Percentiles rank a stretch among this genome's conserved stretches.
These are phyloP conservation scores for Acer yangbiense DNA, from an alignment of 345 rosid species.

Conservation along the genomic window DNA sequence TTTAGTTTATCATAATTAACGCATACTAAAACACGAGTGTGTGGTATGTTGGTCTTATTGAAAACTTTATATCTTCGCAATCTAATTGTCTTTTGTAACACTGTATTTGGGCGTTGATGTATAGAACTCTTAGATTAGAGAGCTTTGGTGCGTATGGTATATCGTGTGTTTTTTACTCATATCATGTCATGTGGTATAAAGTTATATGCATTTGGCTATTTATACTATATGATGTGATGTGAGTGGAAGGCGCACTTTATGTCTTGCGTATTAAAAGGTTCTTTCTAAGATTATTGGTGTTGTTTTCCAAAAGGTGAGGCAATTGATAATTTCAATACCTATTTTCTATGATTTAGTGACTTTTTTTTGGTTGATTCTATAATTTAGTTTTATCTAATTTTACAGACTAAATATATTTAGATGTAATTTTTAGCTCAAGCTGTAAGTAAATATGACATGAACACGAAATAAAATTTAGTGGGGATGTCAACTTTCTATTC, in stretches of 20 bases:
- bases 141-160: not conserved
- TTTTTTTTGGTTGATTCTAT: too few relatives aligned
- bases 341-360: not conserved
- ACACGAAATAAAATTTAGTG: too few relatives aligned
- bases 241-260: not conserved
- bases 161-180: not conserved
- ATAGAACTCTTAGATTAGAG: not conserved
- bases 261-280: too few relatives aligned
- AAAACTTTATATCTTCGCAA: not conserved
- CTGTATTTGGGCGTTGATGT: too few relatives aligned
- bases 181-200: not conserved
- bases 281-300: not conserved
- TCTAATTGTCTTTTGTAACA: not conserved
- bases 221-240: not conserved
- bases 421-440: not conserved
- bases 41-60: not conserved
- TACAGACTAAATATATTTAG: too few relatives aligned
- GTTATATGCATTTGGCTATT: too few relatives aligned
- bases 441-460: too few relatives aligned
- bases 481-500: too few relatives aligned
- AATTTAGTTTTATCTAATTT: too few relatives aligned
- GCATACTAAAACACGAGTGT: not conserved
- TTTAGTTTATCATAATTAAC: not conserved
- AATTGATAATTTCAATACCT: not conserved
- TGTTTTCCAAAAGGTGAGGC: not conserved